These are phyloP conservation scores for Botrytis sinoallii DNA, from an alignment of 2,329 filamentous ascomycete genomes.

Conservation along the genomic window DNA sequence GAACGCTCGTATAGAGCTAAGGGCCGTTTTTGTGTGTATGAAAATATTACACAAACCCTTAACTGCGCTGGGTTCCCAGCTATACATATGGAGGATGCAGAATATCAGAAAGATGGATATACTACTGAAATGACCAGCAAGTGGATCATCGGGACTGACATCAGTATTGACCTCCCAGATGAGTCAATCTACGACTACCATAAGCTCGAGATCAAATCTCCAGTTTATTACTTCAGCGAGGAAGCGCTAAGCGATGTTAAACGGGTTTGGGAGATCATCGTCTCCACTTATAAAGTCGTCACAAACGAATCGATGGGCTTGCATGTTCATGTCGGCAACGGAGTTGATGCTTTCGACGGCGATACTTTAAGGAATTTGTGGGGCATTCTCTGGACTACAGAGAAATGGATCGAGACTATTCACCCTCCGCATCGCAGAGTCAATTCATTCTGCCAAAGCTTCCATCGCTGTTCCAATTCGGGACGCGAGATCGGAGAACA, in stretches of 20 bases:
- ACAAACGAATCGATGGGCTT: slow-evolving; percentile 31
- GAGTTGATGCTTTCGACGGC: slow-evolving; percentile 28
- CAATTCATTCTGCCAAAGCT: slow-evolving; percentile 7
- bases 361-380: slow-evolving; percentile 35
- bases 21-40: background rate
- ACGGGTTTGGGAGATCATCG: slow-evolving; percentile 18
- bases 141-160: slow-evolving; percentile 10
- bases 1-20: background rate
- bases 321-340: slow-evolving; percentile 39
- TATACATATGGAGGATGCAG: background rate
- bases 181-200: slow-evolving; percentile 5
- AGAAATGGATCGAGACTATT: slow-evolving; percentile 32
- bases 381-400: slow-evolving; percentile 32
- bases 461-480: background rate
- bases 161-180: background rate
- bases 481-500: background rate
- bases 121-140: background rate
- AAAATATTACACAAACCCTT: background rate
- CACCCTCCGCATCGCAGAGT: slow-evolving; percentile 24
- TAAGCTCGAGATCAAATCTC: slow-evolving; percentile 10
- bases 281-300: slow-evolving; percentile 25
- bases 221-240: slow-evolving; percentile 9
- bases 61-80: background rate
- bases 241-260: background rate
- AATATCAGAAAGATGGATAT: background rate